These are phyloP conservation scores for Insectozyma bohioensis DNA, from an alignment of 1,139 yeast species.

Conservation along the genomic window DNA sequence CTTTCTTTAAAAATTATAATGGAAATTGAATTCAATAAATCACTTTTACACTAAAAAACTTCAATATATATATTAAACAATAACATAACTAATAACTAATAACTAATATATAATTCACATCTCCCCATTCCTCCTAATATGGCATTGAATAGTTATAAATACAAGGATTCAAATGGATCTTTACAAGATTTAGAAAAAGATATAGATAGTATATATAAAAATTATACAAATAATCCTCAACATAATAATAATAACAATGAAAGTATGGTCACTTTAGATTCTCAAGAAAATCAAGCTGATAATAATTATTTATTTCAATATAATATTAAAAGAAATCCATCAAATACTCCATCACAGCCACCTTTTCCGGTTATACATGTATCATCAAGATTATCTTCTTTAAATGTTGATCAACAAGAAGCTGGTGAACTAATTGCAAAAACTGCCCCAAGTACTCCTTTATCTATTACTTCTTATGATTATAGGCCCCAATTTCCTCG, in stretches of 20 bases:
- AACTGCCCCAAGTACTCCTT: conserved; percentile 34
- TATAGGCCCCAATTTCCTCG: conserved; percentile 20
- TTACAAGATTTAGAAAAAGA: conserved; percentile 31
- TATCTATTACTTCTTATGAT: conserved; percentile 29
- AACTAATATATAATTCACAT: no score
- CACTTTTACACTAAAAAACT: no score
- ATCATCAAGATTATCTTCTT: conserved; percentile 31
- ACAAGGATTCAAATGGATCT: conserved; percentile 1
- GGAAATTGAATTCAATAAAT: no score
- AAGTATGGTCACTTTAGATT: conserved; percentile 36
- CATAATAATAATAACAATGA: conserved; percentile 10
- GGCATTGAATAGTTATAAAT: conserved; percentile 4
- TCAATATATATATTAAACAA: no score
- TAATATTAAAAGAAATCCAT: neutral
- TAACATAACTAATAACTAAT: no score
- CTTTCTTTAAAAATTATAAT: no score
- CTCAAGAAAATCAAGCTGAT: conserved; percentile 14
- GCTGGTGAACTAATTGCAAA: conserved; percentile 12
- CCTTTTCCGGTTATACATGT: conserved; percentile 22
- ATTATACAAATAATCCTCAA: conserved; percentile 19
- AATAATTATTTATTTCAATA: conserved; percentile 9
- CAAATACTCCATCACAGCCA: conserved; percentile 1
- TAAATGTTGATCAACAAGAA: conserved; percentile 20
- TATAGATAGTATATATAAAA: conserved; percentile 34
- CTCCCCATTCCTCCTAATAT: neutral